Base-by-base conservation (phyloP, 345 rosid species). In the Brassica rapa region DNA sequence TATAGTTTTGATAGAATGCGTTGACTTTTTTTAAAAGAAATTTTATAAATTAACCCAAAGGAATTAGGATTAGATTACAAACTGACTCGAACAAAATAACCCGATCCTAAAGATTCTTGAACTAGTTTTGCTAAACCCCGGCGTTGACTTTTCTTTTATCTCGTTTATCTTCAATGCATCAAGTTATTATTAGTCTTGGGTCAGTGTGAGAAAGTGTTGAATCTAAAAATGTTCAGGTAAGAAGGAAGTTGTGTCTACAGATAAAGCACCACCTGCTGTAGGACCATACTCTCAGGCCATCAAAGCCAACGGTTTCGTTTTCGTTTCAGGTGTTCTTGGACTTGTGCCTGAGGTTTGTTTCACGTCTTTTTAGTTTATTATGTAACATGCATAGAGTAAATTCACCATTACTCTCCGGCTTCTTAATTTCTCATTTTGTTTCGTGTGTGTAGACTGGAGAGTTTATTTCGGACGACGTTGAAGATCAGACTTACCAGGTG, bases 271-370 rank as follows among this genome's bases (percentile, higher is more conserved):
- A 3, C 96, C 97, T 23, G 98, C 97, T 4, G 64, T 91, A 64
- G 99, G 99, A 71, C 97, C 97, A 0, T 93, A 93, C 85, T 89
- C 96, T 72, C 97, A 91, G 87, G 98, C 96, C 3, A 91, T 91
- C 78, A 93, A 89, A 80, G 85, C 87, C 78, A 85, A 90, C 77
- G 84, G 93, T 73, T 84, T 90, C 75, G 68, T 95, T 67, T 93
- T 90, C 76, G 84, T 90, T 60, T 95, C 96, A 10, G 96, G 97
- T 75, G 92, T 86, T 77, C 85, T 90, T 46, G 97, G 99, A 66
- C 97, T 91, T 73, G 8, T 16, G 7, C 60, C 60, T 16, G 60
- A 53, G 60, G 60, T 53, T 53, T 53, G 60, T 53, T 53, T 1
- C 60, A n/a, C 53, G 53, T 19, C 57, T 51, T 51, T 49, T 51